Conservation (phyloP, 768 basidiomycete species). For the Lyophyllum shimeji region DNA sequence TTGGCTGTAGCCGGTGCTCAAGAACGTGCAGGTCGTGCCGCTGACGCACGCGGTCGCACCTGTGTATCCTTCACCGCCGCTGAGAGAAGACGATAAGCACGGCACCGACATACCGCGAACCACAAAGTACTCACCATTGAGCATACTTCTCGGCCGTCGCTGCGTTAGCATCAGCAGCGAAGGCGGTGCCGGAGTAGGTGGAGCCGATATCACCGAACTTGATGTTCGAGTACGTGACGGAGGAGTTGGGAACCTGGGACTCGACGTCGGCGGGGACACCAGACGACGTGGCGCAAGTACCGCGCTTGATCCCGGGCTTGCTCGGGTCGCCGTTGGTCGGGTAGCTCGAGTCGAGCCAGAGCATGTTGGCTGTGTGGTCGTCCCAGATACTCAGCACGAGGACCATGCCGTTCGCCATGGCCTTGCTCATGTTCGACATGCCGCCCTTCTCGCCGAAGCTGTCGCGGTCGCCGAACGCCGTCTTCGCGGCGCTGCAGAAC, state of each 20-base stretch:
- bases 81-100: slow-evolving; percentile 5
- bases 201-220: slow-evolving; percentile 45
- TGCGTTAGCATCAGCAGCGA: slow-evolving; percentile 7
- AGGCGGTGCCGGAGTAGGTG: slow-evolving; percentile 9
- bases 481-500: slow-evolving; percentile 45
- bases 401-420: slow-evolving; percentile 43
- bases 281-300: slow-evolving; percentile 47
- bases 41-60: slow-evolving; percentile 30
- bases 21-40: slow-evolving; percentile 24
- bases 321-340: slow-evolving; percentile 33
- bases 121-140: slow-evolving; percentile 38
- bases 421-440: slow-evolving; percentile 31
- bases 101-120: too few species aligned
- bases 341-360: slow-evolving; percentile 56
- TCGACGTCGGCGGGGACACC: slow-evolving; percentile 47
- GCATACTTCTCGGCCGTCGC: slow-evolving; percentile 31
- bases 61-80: slow-evolving; percentile 26
- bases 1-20: slow-evolving; percentile 32
- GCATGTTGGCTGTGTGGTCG: slow-evolving; percentile 53
- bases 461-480: slow-evolving; percentile 43
- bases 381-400: slow-evolving; percentile 44
- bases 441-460: slow-evolving; percentile 41
- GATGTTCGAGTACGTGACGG: slow-evolving; percentile 56
- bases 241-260: slow-evolving; percentile 32
- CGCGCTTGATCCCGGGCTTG: slow-evolving; percentile 44